Base-by-base conservation (phyloP, 768 basidiomycete species). In the Chalciporus chontae region DNA sequence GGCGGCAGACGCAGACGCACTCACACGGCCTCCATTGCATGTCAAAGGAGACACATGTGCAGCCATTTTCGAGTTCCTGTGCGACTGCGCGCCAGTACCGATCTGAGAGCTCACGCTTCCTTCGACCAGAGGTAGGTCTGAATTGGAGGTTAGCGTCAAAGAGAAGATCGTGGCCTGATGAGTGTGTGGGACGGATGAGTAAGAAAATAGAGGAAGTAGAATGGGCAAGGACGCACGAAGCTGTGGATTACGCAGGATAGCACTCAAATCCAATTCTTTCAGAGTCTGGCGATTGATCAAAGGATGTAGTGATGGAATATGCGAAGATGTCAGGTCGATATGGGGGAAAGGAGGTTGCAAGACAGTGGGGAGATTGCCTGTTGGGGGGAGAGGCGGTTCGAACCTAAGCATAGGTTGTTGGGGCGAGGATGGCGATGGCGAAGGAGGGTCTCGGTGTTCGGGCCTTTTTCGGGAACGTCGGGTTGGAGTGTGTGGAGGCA, bases 201-300 rank as follows among this genome's bases (percentile, higher is more conserved):
- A 24, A 17, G n/a, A 19, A 6, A 31, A 27, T 8, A 17, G 11
- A 0, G 6, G 9, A 39, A 3, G 43, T 4, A 34, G 50, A 50
- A 53, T 43, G 52, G 49, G 42, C 23, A 49, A 48, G 18, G 36
- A 85, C 85, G 72, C 71, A 90, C 94, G 87, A 51, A 95, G 84
- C 64, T 94, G 91, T 19, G 91, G 90, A 67, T 93, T 93, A 42
- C 88, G 81, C 49, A 95, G 76, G 59, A 95, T 93, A 46, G 85
- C 81, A 50, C 85, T 80, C 17, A 95, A 73, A 65, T 96, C 92
- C 44, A 96, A 75, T 63, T 93, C 90, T 61, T 82, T 84, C 57
- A 96, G 75, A 1, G 90, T 91, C 39, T 83, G 80, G 34, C 87
- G 78, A 61, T 90, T 93, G 64, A 95, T 89, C 38, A 86, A 78